A percentile compares a stretch with the other conserved stretches of the same genome.
Conservation (phyloP, 371 early-diverging fungal genomes). For the Rhizopus stolonifer region DNA sequence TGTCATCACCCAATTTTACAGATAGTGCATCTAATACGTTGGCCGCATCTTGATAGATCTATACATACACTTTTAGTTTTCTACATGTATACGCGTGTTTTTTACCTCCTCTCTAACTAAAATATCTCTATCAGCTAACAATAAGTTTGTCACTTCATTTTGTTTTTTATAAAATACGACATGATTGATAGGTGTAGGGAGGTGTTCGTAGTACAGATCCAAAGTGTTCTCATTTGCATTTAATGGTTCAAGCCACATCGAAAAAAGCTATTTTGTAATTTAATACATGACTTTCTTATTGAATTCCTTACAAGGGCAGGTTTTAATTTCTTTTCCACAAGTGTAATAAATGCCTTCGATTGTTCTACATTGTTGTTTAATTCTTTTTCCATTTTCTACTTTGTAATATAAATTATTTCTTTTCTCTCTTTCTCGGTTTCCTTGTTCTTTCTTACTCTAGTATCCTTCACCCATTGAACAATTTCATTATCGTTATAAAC, state of each 20-base stretch:
- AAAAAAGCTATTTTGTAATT: slow-evolving; percentile 33
- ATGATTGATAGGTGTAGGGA: slow-evolving; percentile 36
- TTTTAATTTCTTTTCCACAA: slow-evolving; percentile 40
- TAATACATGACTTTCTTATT: not conserved
- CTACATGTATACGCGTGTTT: not conserved
- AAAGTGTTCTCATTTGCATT: slow-evolving; percentile 37
- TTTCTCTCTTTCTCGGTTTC: not conserved
- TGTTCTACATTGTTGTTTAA: slow-evolving; percentile 23
- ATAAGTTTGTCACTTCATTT: slow-evolving; percentile 28
- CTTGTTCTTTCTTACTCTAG: slow-evolving; percentile 11
- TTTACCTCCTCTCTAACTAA: slow-evolving; percentile 52
- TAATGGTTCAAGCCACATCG: slow-evolving; percentile 48
- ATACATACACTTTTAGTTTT: not conserved
- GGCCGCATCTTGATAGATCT: slow-evolving; percentile 63
- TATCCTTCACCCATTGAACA: slow-evolving; percentile 41
- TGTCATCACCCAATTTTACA: slow-evolving; percentile 47
- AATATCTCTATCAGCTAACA: slow-evolving; percentile 43
- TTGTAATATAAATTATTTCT: not conserved
- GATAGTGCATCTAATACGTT: slow-evolving; percentile 58
- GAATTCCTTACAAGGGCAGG: slow-evolving; percentile 46
- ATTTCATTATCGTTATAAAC: slow-evolving; percentile 35
- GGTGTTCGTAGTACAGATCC: slow-evolving; percentile 40
- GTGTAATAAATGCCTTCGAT: slow-evolving; percentile 42
- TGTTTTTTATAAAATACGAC: slow-evolving; percentile 38
- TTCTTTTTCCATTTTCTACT: slow-evolving; percentile 31